Base-by-base conservation (phyloP, 148 eudicot species). In the Rhododendron henanense region DNA sequence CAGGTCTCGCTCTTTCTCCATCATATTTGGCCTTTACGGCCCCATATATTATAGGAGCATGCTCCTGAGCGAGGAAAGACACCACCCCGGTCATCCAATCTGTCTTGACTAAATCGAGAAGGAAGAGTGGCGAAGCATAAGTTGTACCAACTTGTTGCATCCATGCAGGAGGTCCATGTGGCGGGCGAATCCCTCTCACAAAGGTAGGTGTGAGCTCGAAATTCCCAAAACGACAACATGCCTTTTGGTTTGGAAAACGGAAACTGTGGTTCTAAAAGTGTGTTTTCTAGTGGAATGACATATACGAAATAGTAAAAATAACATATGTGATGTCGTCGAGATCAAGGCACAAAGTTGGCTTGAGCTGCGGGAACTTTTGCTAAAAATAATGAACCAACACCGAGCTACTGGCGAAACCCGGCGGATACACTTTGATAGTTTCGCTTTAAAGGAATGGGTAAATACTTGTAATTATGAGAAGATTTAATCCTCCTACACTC, bases 191-290 rank as follows among this genome's bases (percentile, higher is more conserved):
- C n/a, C 48, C 45, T 76, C 48, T 39, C 74, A n/a, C 74, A 67
- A 39, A 76, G 48, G 79, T 39, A 76, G 48, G n/a, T 37, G n/a
- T 76, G 25, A 39, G 79, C 79, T 76, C 79, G 23, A 76, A 76
- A 39, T 37, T 39, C 48, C 25, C 79, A 76, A 76, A 75, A 76
- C 6, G 10, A 75, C 39, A 76, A 19, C 76, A 71, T 33, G 76
- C 39, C 73, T 71, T 71, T 31, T 71, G 76, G 31, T 71, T 31
- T 31, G 41, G 76, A 71, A 71, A 33, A 71, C 71, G 10, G 75
- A 69, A 14, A 10, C 18, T 69, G 16, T 0, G 37, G 75, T 69
- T 28, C 37, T 14, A 31, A 69, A 65, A 31, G 37, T 15, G 25
- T 10, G 15, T 28, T 28, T 69, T 69, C 18, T 3, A 13, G 4